Conservation (phyloP, 305 asterid species). For the Fraxinus angustifolia region DNA sequence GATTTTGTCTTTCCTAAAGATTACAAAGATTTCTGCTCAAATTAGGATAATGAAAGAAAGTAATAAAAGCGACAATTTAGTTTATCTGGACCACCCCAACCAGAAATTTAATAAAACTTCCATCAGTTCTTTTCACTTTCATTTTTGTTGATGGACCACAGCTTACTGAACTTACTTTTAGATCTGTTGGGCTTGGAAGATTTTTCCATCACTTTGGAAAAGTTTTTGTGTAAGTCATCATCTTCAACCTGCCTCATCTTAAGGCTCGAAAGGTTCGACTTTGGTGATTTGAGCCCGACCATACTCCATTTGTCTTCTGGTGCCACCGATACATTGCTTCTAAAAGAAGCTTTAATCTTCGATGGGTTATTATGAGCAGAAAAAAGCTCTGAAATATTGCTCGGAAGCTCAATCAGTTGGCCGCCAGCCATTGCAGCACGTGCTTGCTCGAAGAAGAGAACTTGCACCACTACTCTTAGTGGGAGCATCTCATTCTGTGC, state of each 20-base stretch:
- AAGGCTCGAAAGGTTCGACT: slow-evolving; percentile 58
- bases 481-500: slow-evolving; percentile 95
- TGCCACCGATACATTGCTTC: slow-evolving; percentile 28
- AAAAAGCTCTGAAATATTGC: slow-evolving; percentile 70
- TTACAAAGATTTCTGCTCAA: slow-evolving; percentile 43
- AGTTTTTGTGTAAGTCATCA: slow-evolving; percentile 35
- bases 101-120: slow-evolving; percentile 20
- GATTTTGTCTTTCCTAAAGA: slow-evolving; percentile 35
- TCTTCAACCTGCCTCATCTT: slow-evolving; percentile 80
- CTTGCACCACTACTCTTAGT: slow-evolving; percentile 81
- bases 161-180: slow-evolving; percentile 59
- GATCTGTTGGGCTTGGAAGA: slow-evolving; percentile 59
- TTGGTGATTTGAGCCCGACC: slow-evolving; percentile 61
- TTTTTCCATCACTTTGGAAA: slow-evolving; percentile 30
- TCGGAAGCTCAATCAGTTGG: slow-evolving; percentile 58
- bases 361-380: slow-evolving; percentile 49
- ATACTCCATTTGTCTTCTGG: slow-evolving; percentile 72
- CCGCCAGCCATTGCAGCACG: slow-evolving; percentile 68
- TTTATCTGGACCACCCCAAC: slow-evolving; percentile 9
- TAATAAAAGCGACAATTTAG: not conserved
- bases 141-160: slow-evolving; percentile 66
- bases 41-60: slow-evolving; percentile 2
- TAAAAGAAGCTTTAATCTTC: slow-evolving; percentile 37
- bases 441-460: slow-evolving; percentile 93
- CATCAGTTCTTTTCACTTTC: slow-evolving; percentile 51